phyloP scores from a whole-genome alignment of 306 rosid species.

The Vachellia pachyceras region DNA sequence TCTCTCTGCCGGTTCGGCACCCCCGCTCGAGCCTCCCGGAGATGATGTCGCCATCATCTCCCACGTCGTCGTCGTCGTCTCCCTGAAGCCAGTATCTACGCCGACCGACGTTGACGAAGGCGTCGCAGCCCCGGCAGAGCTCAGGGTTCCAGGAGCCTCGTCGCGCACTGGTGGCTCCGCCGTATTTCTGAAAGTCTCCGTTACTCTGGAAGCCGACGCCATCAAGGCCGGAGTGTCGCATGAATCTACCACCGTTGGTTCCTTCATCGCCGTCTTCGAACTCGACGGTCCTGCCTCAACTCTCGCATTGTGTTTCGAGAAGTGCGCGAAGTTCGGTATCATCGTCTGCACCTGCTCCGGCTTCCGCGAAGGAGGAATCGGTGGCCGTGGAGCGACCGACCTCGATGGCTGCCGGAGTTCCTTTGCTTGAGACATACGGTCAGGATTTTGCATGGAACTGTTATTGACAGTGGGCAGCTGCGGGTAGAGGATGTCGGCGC shows the following conservation, averaged over 20 bases:
- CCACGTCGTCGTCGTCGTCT: slow-evolving; percentile 27
- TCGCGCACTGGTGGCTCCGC: slow-evolving; percentile 22
- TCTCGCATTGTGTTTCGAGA: slow-evolving; percentile 41
- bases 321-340: slow-evolving; percentile 47
- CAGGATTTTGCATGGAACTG: neutral
- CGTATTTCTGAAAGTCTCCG: slow-evolving; percentile 31
- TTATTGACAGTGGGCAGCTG: neutral
- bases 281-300: slow-evolving; percentile 42
- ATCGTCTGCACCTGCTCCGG: slow-evolving; percentile 30
- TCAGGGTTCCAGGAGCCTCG: slow-evolving; percentile 28
- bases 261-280: slow-evolving; percentile 44
- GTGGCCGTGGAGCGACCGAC: slow-evolving; percentile 38
- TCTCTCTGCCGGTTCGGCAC: slow-evolving; percentile 49
- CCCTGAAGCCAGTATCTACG: too few relatives aligned
- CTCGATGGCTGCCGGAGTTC: slow-evolving; percentile 34
- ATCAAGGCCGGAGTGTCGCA: slow-evolving; percentile 52
- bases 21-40: slow-evolving; percentile 56
- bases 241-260: slow-evolving; percentile 62
- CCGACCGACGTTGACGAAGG: too few relatives aligned
- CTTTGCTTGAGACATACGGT: slow-evolving; percentile 2
- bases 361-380: slow-evolving; percentile 49
- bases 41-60: slow-evolving; percentile 66
- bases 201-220: slow-evolving; percentile 10
- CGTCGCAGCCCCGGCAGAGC: slow-evolving; percentile 37
- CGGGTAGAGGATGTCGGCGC: slow-evolving; percentile 50